phyloP scores from a whole-genome alignment of 2,329 filamentous ascomycete species.

The Ophiostoma fasciatum region DNA sequence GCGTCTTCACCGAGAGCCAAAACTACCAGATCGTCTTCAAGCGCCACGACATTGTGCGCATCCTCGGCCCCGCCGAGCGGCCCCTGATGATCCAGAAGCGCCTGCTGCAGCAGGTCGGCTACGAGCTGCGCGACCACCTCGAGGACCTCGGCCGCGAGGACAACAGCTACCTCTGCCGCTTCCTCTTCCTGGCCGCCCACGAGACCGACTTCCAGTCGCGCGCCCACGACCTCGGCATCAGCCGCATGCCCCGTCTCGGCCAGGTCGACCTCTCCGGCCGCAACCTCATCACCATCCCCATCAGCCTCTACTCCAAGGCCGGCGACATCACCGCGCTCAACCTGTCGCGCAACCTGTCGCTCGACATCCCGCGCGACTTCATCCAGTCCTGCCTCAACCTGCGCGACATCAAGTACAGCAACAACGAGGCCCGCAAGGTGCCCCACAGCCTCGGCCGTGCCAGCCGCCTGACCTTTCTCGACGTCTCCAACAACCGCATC shows the following conservation, averaged over 20 bases:
- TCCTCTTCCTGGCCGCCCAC: constrained; percentile 83
- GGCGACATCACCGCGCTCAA: constrained; percentile 90
- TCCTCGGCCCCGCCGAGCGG: constrained; percentile 63
- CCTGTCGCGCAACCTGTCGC: constrained; percentile 76
- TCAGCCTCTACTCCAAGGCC: constrained; percentile 81
- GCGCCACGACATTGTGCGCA: constrained; percentile 77
- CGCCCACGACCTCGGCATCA: constrained; percentile 66
- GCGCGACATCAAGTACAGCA: constrained; percentile 88
- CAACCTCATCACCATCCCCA: constrained; percentile 89
- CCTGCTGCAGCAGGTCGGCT: constrained; percentile 81
- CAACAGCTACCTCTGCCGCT: constrained; percentile 91
- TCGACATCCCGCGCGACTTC: constrained; percentile 91
- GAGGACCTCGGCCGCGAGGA: constrained; percentile 93
- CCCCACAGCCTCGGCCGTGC: constrained; percentile 75
- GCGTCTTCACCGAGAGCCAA: constrained; percentile 81
- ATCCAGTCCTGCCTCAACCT: constrained; percentile 85
- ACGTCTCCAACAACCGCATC: constrained; percentile 87
- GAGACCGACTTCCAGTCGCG: constrained; percentile 66
- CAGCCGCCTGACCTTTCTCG: constrained; percentile 68
- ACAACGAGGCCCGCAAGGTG: constrained; percentile 79
- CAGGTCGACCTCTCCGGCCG: constrained; percentile 84
- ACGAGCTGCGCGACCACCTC: constrained; percentile 70
- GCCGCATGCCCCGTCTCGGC: constrained; percentile 77
- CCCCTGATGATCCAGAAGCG: constrained; percentile 86
- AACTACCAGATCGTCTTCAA: constrained; percentile 94